Percentiles rank a stretch among this genome's conserved stretches.
These are phyloP conservation scores for Carex arenaria DNA, from an alignment of 202 grass and related monocot species.

Conservation along the genomic window DNA sequence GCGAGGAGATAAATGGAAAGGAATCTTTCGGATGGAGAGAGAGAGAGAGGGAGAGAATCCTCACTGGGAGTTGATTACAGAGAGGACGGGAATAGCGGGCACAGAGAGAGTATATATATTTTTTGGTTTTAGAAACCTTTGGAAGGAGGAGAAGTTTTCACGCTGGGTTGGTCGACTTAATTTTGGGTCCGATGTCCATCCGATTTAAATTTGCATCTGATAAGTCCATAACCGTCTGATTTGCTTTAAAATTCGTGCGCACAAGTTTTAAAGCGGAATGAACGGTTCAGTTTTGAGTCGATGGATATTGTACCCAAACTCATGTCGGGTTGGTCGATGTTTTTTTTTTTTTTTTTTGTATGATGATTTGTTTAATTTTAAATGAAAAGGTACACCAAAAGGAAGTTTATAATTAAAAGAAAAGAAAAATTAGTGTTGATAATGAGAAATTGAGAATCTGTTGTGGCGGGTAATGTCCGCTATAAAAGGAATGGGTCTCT, in stretches of 20 bases:
- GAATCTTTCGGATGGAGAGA: slow-evolving; percentile 3
- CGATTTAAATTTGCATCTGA: too few species aligned
- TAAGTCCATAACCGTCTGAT: too few species aligned
- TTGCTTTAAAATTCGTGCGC: too few species aligned
- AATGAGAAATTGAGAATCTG: not conserved
- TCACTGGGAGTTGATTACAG: not conserved
- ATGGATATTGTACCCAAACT: too few species aligned
- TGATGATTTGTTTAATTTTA: not conserved
- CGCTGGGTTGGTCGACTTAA: not conserved
- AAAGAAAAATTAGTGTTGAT: not conserved
- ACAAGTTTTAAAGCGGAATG: too few species aligned
- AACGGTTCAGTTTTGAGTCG: too few species aligned
- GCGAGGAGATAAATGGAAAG: not conserved
- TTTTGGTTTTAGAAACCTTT: slow-evolving; percentile 10
- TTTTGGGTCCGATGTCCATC: too few species aligned
- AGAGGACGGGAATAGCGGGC: not conserved
- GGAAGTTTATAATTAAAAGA: not conserved
- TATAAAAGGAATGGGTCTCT: not conserved
- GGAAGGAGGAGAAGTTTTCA: slow-evolving; percentile 9
- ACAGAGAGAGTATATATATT: not conserved
- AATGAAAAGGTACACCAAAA: not conserved
- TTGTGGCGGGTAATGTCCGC: not conserved
- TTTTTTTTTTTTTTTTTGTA: not conserved
- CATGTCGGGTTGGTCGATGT: not conserved
- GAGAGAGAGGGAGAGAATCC: not conserved